A percentile compares a stretch with the other conserved stretches of the same genome.
phyloP scores from a whole-genome alignment of 164 flowering plant genomes.

The Magnolia kwangsiensis region DNA sequence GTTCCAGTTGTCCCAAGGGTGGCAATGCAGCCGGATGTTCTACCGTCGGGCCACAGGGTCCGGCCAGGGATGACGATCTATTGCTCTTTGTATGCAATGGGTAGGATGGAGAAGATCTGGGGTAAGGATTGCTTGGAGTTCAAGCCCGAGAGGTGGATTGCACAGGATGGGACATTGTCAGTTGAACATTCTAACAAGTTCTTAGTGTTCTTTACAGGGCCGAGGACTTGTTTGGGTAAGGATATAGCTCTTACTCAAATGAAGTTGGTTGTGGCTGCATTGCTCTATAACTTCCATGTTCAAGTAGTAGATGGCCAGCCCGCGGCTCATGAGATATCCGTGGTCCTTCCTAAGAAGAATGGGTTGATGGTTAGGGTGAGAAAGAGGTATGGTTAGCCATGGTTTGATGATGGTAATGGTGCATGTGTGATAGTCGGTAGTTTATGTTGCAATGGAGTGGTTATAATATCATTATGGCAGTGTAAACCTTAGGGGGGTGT shows the following conservation, averaged over 20 bases:
- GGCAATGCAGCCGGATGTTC: conserved; percentile 18
- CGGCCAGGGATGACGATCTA: conserved; percentile 17
- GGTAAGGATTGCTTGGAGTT: conserved; percentile 46
- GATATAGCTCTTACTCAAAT: conserved; percentile 33
- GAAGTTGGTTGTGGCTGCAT: conserved; percentile 31
- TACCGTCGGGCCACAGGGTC: conserved; percentile 39
- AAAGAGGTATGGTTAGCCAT: conserved; percentile 6
- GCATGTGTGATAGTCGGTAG: too few species aligned
- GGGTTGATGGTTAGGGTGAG: conserved; percentile 30
- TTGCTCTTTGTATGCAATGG: conserved; percentile 27
- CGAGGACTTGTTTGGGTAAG: conserved; percentile 39
- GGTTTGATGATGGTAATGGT: too few species aligned
- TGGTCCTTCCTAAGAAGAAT: conserved; percentile 24
- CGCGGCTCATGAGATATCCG: conserved; percentile 13
- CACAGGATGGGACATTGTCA: conserved; percentile 24
- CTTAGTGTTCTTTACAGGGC: conserved; percentile 31
- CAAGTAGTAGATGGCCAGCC: conserved; percentile 28
- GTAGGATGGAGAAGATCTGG: conserved; percentile 43
- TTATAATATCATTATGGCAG: too few species aligned
- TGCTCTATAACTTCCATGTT: conserved; percentile 28
- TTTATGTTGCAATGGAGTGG: too few species aligned
- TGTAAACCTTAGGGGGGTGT: too few species aligned
- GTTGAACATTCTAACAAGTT: conserved; percentile 25
- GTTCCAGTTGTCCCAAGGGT: conserved; percentile 30
- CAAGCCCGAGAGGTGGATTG: conserved; percentile 48